Base-by-base conservation (phyloP, 1,139 yeast genomes). In the Lodderomyces jiufengensis region DNA sequence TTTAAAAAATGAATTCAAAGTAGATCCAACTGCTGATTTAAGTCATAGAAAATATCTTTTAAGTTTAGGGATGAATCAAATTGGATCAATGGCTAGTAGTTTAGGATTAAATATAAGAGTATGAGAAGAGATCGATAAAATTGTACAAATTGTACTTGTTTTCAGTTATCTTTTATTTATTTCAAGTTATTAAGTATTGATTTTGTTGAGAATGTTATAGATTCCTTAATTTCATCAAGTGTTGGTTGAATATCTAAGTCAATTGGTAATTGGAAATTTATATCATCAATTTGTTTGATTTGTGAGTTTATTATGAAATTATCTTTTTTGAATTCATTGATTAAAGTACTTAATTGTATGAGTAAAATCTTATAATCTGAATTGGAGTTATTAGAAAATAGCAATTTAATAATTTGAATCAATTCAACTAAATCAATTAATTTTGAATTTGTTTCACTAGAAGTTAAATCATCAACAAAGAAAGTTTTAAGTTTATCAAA, bases 41-140 rank as follows among this genome's bases (percentile, higher is more conserved):
- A 50, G 52, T 15, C 66, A 68, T 36, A 46, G 74, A 29, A 61
- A 60, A 44, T 70, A 67, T 44, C 52, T 70, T 42, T 54, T 70
- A 39, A 59, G 51, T 34, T 52, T 55, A 27, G 76, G 74, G 0
- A 52, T 63, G 5, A 46, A 50, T 13, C 46, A 49, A 34, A 57
- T 58, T 21, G 54, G 55, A 39, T 58, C 58, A 31, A 56, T 55
- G 61, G 48, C 58, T 27, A 44, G 49, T 23, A 45, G 60, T 36
- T 34, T 59, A 43, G 63, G 63, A 6, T 37, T 48, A 10, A 30
- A 30, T n/a, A 12, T 41, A 13, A 36, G 30, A 22, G 9, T 29
- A 5, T 33, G 25, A 23, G 8, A 32, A 14, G 12, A 22, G 21
- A 15, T 18, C 29, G 7, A 18, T 5, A 18, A 18, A 7, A 18